phyloP scores from a whole-genome alignment of 148 eudicot species.

The Silene uniflora region DNA sequence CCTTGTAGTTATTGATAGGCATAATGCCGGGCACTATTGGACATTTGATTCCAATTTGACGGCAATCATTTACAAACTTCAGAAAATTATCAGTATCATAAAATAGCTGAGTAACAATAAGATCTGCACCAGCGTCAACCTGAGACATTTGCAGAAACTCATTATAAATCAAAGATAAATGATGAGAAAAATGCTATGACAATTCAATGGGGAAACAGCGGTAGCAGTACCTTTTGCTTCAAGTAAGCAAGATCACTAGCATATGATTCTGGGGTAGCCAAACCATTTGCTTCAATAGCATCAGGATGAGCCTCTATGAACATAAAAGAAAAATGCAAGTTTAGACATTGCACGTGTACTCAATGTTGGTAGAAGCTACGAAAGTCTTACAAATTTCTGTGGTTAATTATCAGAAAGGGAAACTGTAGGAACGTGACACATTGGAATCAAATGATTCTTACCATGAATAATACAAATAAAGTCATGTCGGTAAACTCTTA shows the following conservation, averaged over 20 bases:
- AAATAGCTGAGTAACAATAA: slow-evolving; percentile 90
- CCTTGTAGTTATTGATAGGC: slow-evolving; percentile 97
- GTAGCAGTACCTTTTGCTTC: slow-evolving; percentile 60
- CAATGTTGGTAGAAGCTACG: neutral
- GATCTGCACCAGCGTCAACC: slow-evolving; percentile 99
- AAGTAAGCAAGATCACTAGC: slow-evolving; percentile 82
- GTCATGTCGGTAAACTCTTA: neutral
- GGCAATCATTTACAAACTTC: slow-evolving; percentile 87
- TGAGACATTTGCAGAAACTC: slow-evolving; percentile 28
- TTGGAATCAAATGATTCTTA: neutral
- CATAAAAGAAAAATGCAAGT: neutral
- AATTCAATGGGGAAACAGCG: neutral
- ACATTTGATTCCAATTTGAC: slow-evolving; percentile 84
- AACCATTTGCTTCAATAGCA: slow-evolving; percentile 64
- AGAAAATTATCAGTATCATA: slow-evolving; percentile 86
- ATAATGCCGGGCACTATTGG: slow-evolving; percentile 98
- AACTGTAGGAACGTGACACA: neutral
- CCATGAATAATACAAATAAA: neutral
- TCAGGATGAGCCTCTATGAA: slow-evolving; percentile 92
- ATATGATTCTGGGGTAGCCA: slow-evolving; percentile 71
- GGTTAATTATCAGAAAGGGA: neutral
- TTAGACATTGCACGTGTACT: slow-evolving; percentile 1
- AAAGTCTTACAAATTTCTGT: neutral
- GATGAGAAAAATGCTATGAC: neutral
- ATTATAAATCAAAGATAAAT: slow-evolving; percentile 11